phyloP scores from a whole-genome alignment of 2,329 filamentous ascomycete species.

The Ophiostoma piceae region DNA sequence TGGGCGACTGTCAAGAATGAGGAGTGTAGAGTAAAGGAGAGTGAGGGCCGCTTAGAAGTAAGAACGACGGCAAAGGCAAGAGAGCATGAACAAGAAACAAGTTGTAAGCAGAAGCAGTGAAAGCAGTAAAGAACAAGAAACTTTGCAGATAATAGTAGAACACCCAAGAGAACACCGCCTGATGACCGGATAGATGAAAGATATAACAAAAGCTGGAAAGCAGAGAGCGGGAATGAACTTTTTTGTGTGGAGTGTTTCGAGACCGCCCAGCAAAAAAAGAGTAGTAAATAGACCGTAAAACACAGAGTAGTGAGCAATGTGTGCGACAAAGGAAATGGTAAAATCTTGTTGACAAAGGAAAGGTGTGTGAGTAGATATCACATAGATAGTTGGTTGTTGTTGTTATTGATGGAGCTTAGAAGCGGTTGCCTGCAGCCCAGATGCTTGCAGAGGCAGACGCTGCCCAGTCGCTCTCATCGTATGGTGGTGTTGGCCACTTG shows the following conservation, averaged over 20 bases:
- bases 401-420: slow-evolving; percentile 37
- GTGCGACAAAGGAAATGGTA: slow-evolving; percentile 19
- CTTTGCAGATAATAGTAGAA: slow-evolving; percentile 6
- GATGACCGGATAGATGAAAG: slow-evolving; percentile 21
- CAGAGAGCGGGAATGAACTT: slow-evolving; percentile 19
- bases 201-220: slow-evolving; percentile 18
- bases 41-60: not conserved
- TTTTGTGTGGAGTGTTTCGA: slow-evolving; percentile 18
- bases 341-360: slow-evolving; percentile 17
- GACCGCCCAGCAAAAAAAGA: slow-evolving; percentile 15
- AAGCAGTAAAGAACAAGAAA: slow-evolving; percentile 7
- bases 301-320: not conserved
- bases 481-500: slow-evolving; percentile 94
- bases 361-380: slow-evolving; percentile 4
- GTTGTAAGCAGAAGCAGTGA: not conserved
- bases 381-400: not conserved
- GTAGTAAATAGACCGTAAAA: not conserved
- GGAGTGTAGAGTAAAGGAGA: not conserved
- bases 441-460: slow-evolving; percentile 76
- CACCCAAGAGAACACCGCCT: slow-evolving; percentile 21
- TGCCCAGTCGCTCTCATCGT: slow-evolving; percentile 90
- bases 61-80: not conserved
- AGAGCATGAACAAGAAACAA: slow-evolving; percentile 6
- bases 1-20: not conserved
- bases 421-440: slow-evolving; percentile 63